phyloP scores from a whole-genome alignment of 495 filamentous ascomycete species.

The Stereocaulon alpinum region DNA sequence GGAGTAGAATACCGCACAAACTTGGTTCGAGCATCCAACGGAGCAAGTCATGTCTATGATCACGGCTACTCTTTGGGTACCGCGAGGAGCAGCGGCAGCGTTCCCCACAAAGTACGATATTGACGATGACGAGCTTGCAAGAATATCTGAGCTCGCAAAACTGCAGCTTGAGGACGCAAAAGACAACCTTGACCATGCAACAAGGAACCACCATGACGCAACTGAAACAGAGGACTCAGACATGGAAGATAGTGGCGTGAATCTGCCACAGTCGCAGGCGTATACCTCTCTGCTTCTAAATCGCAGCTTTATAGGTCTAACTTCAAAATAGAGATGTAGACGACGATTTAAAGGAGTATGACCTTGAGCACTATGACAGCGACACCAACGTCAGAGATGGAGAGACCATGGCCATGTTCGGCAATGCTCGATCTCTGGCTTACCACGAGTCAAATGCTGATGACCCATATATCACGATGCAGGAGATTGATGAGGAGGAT shows the following conservation, averaged over 20 bases:
- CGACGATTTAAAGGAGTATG: conserved; percentile 87
- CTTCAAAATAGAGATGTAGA: conserved; percentile 45
- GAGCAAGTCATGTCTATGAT: conserved; percentile 68
- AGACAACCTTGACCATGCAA: conserved; percentile 68
- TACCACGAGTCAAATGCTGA: conserved; percentile 89
- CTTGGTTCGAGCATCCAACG: neutral
- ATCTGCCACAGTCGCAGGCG: conserved; percentile 9
- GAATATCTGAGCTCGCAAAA: conserved; percentile 81
- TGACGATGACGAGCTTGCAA: conserved; percentile 82
- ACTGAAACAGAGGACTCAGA: conserved; percentile 14
- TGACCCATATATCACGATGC: conserved; percentile 91
- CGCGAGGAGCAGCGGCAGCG: conserved; percentile 81
- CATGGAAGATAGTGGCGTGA: conserved; percentile 11
- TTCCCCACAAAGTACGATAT: conserved; percentile 87
- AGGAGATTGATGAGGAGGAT: conserved; percentile 59
- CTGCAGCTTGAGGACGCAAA: conserved; percentile 87
- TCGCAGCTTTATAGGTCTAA: conserved; percentile 10
- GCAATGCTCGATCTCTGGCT: conserved; percentile 81
- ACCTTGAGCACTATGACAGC: conserved; percentile 89
- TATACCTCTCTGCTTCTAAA: neutral
- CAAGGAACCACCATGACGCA: conserved; percentile 29
- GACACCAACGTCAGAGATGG: conserved; percentile 58
- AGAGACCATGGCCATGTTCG: conserved; percentile 81
- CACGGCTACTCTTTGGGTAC: conserved; percentile 87
- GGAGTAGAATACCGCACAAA: neutral